phyloP scores from a whole-genome alignment of 2,329 filamentous ascomycete species.

The Phoma sp. region DNA sequence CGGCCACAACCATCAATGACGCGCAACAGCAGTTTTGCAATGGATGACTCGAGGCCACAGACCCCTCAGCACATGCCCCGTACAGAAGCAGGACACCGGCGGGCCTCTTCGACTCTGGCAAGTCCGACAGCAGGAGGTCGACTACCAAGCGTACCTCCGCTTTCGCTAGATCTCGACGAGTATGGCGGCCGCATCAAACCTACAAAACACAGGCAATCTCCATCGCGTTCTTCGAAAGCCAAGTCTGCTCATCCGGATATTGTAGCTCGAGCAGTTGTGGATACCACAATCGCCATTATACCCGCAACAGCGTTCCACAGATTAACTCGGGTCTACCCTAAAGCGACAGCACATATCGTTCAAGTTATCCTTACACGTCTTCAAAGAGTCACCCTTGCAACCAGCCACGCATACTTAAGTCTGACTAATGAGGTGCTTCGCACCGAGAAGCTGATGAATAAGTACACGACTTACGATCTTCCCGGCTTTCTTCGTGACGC shows the following conservation, averaged over 20 bases:
- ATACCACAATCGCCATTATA: constrained; percentile 98
- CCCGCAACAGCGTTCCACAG: constrained; percentile 94
- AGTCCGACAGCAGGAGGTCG: constrained; percentile 46
- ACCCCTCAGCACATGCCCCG: constrained; percentile 36
- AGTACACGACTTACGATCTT: constrained; percentile 87
- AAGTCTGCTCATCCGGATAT: constrained; percentile 95
- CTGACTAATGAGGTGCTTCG: constrained; percentile 89
- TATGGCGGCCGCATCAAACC: constrained; percentile 29
- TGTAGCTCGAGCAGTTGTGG: constrained; percentile 91
- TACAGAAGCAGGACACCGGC: constrained; percentile 31
- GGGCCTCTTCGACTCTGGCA: constrained; percentile 38
- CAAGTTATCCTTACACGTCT: constrained; percentile 95
- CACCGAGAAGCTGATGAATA: constrained; percentile 92
- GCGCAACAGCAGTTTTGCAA: constrained; percentile 39
- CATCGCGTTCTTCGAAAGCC: constrained; percentile 50
- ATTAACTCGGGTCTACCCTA: constrained; percentile 91
- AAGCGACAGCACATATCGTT: constrained; percentile 95
- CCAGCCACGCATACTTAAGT: constrained; percentile 92
- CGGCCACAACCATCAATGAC: constrained; percentile 28
- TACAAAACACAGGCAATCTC: constrained; percentile 27
- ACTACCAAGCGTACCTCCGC: constrained; percentile 70
- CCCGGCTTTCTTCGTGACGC: constrained; percentile 88
- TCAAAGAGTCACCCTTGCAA: constrained; percentile 91
- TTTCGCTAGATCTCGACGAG: constrained; percentile 67
- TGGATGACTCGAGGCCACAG: constrained; percentile 41